Conservation (phyloP, 352 stramenopile genomes). For the Globisporangium middletonii region DNA sequence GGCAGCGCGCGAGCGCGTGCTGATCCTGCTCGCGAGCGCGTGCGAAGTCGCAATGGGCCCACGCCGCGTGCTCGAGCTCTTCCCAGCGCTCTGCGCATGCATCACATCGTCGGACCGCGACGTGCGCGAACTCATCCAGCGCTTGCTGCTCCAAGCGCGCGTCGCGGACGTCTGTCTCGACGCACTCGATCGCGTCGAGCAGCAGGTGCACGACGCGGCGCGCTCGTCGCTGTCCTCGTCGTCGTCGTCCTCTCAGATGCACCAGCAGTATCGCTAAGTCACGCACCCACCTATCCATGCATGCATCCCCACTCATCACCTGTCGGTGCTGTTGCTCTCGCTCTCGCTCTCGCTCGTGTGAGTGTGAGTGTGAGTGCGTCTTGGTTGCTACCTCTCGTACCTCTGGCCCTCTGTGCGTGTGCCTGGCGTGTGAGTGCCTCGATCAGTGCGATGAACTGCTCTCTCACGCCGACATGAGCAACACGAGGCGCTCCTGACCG, state of each 20-base stretch:
- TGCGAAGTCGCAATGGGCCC: conserved; percentile 47
- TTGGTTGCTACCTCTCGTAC: no score
- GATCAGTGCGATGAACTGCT: no score
- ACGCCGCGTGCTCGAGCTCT: conserved; percentile 65
- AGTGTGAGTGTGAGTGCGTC: no score
- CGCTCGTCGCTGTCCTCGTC: neutral
- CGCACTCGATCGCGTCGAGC: conserved; percentile 20
- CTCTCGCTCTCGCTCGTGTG: no score
- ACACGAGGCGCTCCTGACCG: no score
- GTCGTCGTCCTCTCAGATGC: neutral
- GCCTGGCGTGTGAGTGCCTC: no score
- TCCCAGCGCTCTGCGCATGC: conserved; percentile 65
- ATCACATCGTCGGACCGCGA: conserved; percentile 63
- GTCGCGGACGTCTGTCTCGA: conserved; percentile 52
- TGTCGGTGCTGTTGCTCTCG: no score
- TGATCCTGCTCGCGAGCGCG: conserved; percentile 57
- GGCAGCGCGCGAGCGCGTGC: conserved; percentile 50
- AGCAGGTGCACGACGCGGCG: neutral
- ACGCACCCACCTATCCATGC: no score
- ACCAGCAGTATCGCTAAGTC: no score
- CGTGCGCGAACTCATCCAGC: conserved; percentile 64
- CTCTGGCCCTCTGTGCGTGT: no score
- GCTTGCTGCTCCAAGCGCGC: conserved; percentile 44
- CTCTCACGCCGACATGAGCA: no score
- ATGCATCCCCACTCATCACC: no score